phyloP scores from a whole-genome alignment of 495 filamentous ascomycete species.

The Beverwykella pulmonaria region DNA sequence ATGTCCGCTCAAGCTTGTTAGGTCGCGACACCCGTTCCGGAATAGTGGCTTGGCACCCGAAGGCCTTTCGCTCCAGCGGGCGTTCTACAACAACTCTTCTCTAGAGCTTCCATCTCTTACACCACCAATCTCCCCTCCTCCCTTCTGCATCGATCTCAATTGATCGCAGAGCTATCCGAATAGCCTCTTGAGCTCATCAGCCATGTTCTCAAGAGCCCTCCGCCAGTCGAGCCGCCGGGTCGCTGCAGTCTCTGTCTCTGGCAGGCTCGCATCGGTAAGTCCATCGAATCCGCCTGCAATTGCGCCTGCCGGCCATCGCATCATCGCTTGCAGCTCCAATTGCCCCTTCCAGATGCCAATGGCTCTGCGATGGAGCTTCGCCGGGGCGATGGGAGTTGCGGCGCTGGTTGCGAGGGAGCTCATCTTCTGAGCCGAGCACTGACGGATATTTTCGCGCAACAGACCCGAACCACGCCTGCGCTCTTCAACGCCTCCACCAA shows the following conservation, averaged over 20 bases:
- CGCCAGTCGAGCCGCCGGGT: constrained; percentile 91
- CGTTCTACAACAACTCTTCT: constrained; percentile 3
- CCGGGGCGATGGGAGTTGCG: constrained; percentile 10
- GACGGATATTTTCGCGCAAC: constrained; percentile 41
- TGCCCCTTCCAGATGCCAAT: constrained; percentile 14
- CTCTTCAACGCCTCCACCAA: constrained; percentile 69
- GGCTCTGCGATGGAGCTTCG: constrained; percentile 39
- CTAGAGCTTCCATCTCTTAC: constrained; percentile 24
- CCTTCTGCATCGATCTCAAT: constrained; percentile 44
- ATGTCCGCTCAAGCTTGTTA: too few relatives aligned
- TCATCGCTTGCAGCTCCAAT: constrained; percentile 38
- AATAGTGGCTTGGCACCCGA: neutral
- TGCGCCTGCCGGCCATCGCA: constrained; percentile 44
- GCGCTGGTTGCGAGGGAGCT: constrained; percentile 31
- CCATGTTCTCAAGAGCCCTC: constrained; percentile 97
- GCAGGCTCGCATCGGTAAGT: constrained; percentile 93
- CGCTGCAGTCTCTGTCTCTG: constrained; percentile 85
- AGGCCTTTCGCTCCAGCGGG: constrained; percentile 12
- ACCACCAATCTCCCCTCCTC: constrained; percentile 34
- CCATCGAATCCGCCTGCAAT: constrained; percentile 37
- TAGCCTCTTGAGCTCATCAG: constrained; percentile 60
- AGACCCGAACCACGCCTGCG: constrained; percentile 85
- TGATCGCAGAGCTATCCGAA: constrained; percentile 41
- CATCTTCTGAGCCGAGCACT: constrained; percentile 40
- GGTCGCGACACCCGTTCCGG: neutral